phyloP scores from a whole-genome alignment of 208 protist species.

The Leishmania amazonensis region DNA sequence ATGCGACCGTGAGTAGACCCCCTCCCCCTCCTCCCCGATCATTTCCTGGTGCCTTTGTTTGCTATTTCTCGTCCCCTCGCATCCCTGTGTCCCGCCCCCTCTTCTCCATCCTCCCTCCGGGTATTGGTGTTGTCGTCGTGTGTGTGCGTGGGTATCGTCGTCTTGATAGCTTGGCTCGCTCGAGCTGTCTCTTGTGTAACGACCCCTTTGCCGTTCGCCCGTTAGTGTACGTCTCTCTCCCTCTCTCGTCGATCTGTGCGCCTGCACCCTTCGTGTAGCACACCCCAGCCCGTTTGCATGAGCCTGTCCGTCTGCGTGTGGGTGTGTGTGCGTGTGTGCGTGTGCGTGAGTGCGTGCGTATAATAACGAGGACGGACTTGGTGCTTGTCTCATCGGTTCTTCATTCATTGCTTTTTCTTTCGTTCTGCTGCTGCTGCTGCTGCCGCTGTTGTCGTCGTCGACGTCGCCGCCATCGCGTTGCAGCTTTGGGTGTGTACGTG shows the following conservation, averaged over 20 bases:
- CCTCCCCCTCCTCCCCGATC: neutral
- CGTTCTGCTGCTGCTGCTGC: no score
- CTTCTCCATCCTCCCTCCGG: neutral
- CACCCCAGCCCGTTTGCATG: neutral
- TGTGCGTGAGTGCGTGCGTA: neutral
- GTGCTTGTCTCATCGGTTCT: neutral
- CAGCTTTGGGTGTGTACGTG: neutral
- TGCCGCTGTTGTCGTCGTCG: no score
- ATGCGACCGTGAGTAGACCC: neutral
- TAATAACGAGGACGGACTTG: neutral
- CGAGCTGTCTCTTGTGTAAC: neutral
- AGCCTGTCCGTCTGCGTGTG: neutral
- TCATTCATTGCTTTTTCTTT: neutral
- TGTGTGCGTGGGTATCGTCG: neutral
- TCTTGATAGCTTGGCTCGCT: neutral
- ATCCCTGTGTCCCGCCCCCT: neutral
- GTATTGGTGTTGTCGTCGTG: neutral
- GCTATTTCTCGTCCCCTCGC: neutral
- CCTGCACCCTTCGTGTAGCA: neutral
- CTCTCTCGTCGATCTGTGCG: neutral
- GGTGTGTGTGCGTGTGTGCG: neutral
- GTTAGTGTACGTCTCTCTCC: neutral
- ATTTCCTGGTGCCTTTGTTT: neutral
- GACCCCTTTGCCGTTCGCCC: neutral
- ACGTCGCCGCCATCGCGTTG: neutral